Evolutionary conservation across 352 stramenopile genomes (phyloP).

Genomic region (Poterioochromonas sp.): DNA sequence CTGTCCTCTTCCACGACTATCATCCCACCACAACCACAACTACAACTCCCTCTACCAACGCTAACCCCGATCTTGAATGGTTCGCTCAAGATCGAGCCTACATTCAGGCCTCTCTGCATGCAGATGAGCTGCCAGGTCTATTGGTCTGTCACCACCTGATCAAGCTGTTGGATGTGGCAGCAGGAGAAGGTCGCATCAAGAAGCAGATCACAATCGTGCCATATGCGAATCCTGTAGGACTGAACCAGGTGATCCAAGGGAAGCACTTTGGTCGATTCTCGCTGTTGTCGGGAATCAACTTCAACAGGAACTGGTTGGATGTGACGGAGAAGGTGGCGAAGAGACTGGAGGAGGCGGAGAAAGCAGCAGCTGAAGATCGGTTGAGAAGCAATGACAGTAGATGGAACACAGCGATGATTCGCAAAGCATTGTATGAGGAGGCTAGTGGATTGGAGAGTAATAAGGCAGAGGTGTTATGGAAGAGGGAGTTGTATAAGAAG

Average conservation of each 20-base stretch:
- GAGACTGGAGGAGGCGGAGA: too few relatives aligned
- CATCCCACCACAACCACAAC: neutral
- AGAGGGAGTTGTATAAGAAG: neutral
- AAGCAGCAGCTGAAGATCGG: neutral
- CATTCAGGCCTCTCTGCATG: constrained; percentile 24
- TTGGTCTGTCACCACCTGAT: constrained; percentile 13
- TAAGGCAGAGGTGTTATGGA: neutral
- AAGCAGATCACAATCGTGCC: neutral
- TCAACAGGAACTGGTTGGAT: constrained; percentile 28
- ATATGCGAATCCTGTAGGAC: constrained; percentile 26
- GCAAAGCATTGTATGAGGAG: neutral
- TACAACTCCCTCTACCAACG: neutral
- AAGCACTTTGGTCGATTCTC: constrained; percentile 14
- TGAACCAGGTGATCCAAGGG: neutral
- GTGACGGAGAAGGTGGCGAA: neutral
- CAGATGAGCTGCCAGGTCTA: constrained; percentile 16
- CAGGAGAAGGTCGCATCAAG: neutral
- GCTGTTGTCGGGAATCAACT: neutral
- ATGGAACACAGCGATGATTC: neutral
- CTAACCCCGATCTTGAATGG: neutral
- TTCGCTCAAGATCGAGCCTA: neutral
- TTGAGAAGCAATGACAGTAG: neutral
- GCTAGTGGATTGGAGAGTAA: neutral
- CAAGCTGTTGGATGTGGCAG: constrained; percentile 4
- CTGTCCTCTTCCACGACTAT: neutral